phyloP scores from a whole-genome alignment of 1,139 yeast genomes.

The Scheffersomyces insectosa region DNA sequence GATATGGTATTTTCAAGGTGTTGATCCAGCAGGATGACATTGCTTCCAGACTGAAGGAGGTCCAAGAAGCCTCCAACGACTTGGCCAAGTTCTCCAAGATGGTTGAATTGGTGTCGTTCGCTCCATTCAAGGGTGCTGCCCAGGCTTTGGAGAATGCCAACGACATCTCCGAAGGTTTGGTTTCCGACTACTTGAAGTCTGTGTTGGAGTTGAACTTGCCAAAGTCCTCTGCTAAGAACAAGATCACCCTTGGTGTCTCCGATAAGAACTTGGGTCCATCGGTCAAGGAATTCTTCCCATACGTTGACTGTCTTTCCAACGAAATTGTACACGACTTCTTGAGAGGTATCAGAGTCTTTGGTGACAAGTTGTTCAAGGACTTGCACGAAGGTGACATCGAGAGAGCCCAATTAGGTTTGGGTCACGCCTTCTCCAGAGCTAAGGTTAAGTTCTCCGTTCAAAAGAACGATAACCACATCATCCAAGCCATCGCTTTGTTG shows the following conservation, averaged over 20 bases:
- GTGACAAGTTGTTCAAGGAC: slow-evolving; percentile 84
- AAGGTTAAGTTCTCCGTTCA: slow-evolving; percentile 98
- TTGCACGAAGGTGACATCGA: slow-evolving; percentile 94
- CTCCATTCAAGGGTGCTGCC: slow-evolving; percentile 99
- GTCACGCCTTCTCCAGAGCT: slow-evolving; percentile 98
- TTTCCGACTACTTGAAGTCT: slow-evolving; percentile 87
- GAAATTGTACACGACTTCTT: slow-evolving; percentile 93
- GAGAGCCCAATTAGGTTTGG: slow-evolving; percentile 97
- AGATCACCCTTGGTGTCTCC: slow-evolving; percentile 77
- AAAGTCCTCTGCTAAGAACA: slow-evolving; percentile 71
- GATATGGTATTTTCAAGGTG: slow-evolving; percentile 95
- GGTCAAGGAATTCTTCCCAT: slow-evolving; percentile 85
- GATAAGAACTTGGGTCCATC: slow-evolving; percentile 97
- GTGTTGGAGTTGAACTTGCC: slow-evolving; percentile 90
- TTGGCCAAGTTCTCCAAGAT: slow-evolving; percentile 87
- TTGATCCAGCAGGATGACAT: slow-evolving; percentile 92
- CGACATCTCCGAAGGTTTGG: slow-evolving; percentile 96
- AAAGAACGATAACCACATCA: slow-evolving; percentile 97
- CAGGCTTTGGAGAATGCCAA: slow-evolving; percentile 98
- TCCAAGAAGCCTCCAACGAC: slow-evolving; percentile 88
- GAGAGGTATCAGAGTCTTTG: slow-evolving; percentile 93
- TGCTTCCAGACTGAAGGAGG: slow-evolving; percentile 90
- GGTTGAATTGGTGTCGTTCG: slow-evolving; percentile 91
- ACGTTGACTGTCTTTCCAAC: slow-evolving; percentile 84
- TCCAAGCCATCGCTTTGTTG: slow-evolving; percentile 95